Conservation (phyloP, 1,139 yeast species). For the Geotrichum cucujoidarum region DNA sequence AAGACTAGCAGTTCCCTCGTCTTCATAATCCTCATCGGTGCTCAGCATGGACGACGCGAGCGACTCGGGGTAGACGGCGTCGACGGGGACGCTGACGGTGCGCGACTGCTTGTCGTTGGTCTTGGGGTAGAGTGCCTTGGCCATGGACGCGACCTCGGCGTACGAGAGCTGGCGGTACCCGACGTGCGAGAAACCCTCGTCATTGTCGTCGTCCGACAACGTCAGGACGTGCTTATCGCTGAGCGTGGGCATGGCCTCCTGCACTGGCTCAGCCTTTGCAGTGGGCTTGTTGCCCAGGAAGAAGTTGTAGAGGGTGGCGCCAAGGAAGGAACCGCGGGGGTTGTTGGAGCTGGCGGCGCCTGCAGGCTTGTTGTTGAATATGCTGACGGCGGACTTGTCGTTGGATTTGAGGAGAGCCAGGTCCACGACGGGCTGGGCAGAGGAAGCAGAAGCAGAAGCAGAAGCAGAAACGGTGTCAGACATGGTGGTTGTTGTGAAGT, state of each 20-base stretch:
- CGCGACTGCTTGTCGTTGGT: conserved; percentile 2
- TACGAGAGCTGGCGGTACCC: conserved; percentile 45
- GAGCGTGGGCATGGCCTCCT: conserved; percentile 1
- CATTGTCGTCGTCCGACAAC: conserved; percentile 27
- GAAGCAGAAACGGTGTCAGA: background rate
- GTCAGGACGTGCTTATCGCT: conserved; percentile 11
- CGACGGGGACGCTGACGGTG: background rate
- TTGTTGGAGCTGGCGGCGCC: background rate
- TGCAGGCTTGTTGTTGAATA: background rate
- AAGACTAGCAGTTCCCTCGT: background rate
- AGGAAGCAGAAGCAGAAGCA: background rate
- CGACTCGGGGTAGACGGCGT: background rate
- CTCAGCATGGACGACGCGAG: background rate
- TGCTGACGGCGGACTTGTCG: conserved; percentile 9
- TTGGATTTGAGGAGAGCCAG: conserved; percentile 7
- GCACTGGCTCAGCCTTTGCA: background rate
- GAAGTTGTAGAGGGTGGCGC: background rate
- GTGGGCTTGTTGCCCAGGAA: background rate
- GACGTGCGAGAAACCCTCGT: conserved; percentile 44
- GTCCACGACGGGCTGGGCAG: conserved; percentile 7
- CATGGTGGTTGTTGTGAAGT: background rate
- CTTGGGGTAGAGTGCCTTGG: conserved; percentile 9
- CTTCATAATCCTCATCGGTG: background rate
- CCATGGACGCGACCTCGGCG: conserved; percentile 46
- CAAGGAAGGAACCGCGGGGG: background rate